These are phyloP conservation scores for Daldinia sp. DNA, from an alignment of 2,329 filamentous ascomycete genomes.

Conservation along the genomic window DNA sequence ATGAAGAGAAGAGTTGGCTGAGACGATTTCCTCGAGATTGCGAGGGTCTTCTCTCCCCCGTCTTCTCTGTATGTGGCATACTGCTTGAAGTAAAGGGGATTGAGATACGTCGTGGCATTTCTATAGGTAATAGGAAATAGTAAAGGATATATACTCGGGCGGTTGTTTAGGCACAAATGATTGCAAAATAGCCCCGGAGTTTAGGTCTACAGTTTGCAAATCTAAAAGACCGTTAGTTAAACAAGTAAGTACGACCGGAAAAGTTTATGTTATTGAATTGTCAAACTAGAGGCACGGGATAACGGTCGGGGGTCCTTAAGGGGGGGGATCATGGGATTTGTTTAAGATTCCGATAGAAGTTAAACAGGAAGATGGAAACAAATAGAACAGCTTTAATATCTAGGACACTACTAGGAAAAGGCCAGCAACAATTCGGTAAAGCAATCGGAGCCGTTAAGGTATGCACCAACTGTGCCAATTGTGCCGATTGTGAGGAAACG, in stretches of 20 bases:
- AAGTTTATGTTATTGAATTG: background rate
- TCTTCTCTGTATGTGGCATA: constrained; percentile 63
- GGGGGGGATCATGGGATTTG: background rate
- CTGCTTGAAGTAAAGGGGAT: constrained; percentile 67
- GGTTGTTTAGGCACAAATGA: constrained; percentile 20
- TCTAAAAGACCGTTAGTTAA: constrained; percentile 31
- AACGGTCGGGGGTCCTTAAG: background rate
- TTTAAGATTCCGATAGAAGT: background rate
- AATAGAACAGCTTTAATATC: background rate
- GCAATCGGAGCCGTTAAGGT: background rate
- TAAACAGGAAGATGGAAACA: background rate
- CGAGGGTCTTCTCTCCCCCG: constrained; percentile 68
- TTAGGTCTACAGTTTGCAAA: constrained; percentile 21
- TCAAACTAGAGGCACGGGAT: background rate
- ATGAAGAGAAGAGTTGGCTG: constrained; percentile 84
- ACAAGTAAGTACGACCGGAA: background rate
- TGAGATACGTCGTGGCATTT: constrained; percentile 70
- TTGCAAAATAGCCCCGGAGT: constrained; percentile 14
- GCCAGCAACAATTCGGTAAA: background rate
- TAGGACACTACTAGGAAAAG: background rate
- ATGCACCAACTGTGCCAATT: constrained; percentile 8
- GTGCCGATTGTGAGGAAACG: background rate
- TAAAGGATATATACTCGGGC: constrained; percentile 38
- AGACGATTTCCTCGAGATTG: constrained; percentile 80
- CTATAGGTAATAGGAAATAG: constrained; percentile 49